Percentiles rank a stretch among this genome's conserved stretches.
Conservation (phyloP, 441 rosid species). For the Aleurites moluccanus region DNA sequence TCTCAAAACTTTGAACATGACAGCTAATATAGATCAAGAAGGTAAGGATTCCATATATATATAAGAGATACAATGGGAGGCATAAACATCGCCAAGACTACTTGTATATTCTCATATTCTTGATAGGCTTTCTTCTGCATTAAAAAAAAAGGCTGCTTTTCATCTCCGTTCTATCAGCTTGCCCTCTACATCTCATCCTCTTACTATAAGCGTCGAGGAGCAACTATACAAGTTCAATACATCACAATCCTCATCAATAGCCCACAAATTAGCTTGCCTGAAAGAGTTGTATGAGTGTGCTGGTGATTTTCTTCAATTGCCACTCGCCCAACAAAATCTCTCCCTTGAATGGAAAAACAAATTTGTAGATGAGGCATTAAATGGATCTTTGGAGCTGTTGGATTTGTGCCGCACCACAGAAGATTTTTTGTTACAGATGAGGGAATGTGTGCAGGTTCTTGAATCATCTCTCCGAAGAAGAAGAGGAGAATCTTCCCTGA, state of each 20-base stretch:
- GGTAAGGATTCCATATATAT: not conserved
- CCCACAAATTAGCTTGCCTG: not conserved
- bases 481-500: slow-evolving; percentile 8
- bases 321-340: not conserved
- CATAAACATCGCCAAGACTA: not conserved
- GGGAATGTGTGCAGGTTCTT: slow-evolving; percentile 29
- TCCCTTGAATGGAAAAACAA: not conserved
- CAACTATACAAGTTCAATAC: not conserved
- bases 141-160: slow-evolving; percentile 2
- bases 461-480: slow-evolving; percentile 33
- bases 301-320: slow-evolving; percentile 6
- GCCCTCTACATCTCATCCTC: slow-evolving; percentile 25
- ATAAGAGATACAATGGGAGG: not conserved
- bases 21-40: not conserved
- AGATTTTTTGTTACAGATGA: slow-evolving; percentile 27
- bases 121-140: not conserved
- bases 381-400: slow-evolving; percentile 33
- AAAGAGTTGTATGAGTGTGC: not conserved
- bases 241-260: not conserved
- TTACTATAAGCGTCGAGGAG: not conserved
- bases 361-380: slow-evolving; percentile 12
- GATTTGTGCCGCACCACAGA: slow-evolving; percentile 28
- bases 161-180: slow-evolving; percentile 33
- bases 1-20: not conserved
- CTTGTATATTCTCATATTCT: not conserved